These are phyloP conservation scores for Penstemon eatonii DNA, from an alignment of 257 asterid genomes.

Conservation along the genomic window DNA sequence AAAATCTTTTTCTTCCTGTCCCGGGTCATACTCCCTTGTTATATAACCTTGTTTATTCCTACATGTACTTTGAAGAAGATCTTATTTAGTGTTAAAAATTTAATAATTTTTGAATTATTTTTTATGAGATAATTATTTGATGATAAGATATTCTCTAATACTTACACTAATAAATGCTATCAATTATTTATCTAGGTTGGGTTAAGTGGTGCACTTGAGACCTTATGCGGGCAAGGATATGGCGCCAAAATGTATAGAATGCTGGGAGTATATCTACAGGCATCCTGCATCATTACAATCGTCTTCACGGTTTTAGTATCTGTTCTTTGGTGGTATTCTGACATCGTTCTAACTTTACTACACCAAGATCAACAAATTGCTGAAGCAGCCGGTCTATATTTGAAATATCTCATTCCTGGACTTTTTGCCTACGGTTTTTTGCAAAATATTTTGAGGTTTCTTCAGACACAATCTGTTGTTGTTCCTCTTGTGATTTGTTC, in stretches of 20 bases:
- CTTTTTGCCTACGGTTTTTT: constrained; percentile 62
- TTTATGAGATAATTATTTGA: too few relatives aligned
- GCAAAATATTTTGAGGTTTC: constrained; percentile 65
- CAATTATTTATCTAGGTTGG: constrained; percentile 49
- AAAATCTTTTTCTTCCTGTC: too few relatives aligned
- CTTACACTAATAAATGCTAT: neutral
- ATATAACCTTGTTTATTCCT: too few relatives aligned
- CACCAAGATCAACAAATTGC: constrained; percentile 68
- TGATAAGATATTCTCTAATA: too few relatives aligned
- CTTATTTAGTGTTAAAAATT: too few relatives aligned
- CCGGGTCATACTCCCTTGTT: too few relatives aligned
- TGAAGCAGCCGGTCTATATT: constrained; percentile 49
- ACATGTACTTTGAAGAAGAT: too few relatives aligned
- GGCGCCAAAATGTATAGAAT: constrained; percentile 59
- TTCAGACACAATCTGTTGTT: constrained; percentile 65
- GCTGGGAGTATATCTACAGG: constrained; percentile 68
- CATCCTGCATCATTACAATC: constrained; percentile 61
- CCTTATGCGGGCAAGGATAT: constrained; percentile 80
- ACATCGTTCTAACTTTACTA: constrained; percentile 37
- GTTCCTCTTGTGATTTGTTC: constrained; percentile 60
- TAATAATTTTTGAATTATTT: too few relatives aligned
- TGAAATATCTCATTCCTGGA: constrained; percentile 67
- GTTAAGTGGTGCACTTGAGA: constrained; percentile 85
- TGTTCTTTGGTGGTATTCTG: constrained; percentile 66
- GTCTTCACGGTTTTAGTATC: constrained; percentile 39